Conservation (phyloP, 495 filamentous ascomycete species). For the Aspergillus haitiensis region DNA sequence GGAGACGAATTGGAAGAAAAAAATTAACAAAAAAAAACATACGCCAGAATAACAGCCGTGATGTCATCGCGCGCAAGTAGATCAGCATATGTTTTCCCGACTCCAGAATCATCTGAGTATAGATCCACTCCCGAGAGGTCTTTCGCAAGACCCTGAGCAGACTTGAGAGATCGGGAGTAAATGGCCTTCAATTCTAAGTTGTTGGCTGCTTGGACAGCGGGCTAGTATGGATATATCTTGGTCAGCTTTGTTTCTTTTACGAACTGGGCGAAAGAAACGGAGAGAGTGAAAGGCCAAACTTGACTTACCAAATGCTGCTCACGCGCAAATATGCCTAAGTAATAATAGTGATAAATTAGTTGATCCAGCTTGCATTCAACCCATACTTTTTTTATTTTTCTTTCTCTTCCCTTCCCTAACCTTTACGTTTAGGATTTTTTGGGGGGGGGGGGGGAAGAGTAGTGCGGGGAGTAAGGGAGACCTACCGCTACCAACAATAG, state of each 20-base stretch:
- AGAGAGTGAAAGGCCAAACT: neutral
- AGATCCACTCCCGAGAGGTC: conserved; percentile 48
- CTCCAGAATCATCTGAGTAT: conserved; percentile 62
- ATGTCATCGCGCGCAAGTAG: conserved; percentile 67
- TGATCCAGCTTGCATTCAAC: neutral
- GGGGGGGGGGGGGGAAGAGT: no score
- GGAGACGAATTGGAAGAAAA: conserved; percentile 36
- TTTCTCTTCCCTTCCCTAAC: no score
- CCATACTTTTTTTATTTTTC: no score
- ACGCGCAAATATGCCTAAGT: conserved; percentile 49
- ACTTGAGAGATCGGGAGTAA: conserved; percentile 60
- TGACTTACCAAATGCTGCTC: conserved; percentile 46
- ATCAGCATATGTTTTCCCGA: conserved; percentile 53
- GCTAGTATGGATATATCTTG: conserved; percentile 28
- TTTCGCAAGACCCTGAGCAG: conserved; percentile 44
- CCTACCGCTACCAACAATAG: conserved; percentile 67
- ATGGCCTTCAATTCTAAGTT: conserved; percentile 57
- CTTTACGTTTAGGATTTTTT: no score
- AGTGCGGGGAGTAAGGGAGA: conserved; percentile 24
- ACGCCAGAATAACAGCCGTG: conserved; percentile 67
- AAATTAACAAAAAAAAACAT: conserved; percentile 17
- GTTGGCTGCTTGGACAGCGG: conserved; percentile 49
- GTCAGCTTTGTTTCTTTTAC: neutral
- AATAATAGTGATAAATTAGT: conserved; percentile 12
- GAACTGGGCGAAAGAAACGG: neutral